Conservation (phyloP, 805 yeast species). For the Pichia paraexigua region DNA sequence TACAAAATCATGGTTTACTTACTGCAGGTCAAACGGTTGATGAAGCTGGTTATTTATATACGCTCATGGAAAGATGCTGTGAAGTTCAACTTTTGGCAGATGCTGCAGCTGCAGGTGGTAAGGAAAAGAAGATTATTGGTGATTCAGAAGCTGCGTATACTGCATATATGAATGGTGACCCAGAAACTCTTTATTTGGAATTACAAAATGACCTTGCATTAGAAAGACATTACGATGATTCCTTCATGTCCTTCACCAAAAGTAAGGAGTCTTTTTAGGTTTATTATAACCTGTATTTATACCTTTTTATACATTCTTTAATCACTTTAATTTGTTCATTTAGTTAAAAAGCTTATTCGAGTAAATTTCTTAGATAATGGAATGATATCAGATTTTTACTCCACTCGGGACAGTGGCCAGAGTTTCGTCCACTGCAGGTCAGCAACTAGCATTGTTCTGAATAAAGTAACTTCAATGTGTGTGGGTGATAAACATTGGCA, state of each 20-base stretch:
- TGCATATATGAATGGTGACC: conserved; percentile 49
- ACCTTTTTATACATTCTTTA: background rate
- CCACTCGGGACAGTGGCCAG: too few relatives aligned
- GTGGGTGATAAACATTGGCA: too few relatives aligned
- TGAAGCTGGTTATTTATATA: conserved; percentile 63
- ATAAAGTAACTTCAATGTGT: too few relatives aligned
- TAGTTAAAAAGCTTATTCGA: too few relatives aligned
- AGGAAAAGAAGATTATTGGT: conserved; percentile 35
- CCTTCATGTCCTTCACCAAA: conserved; percentile 23
- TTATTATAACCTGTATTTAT: background rate
- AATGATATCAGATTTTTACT: too few relatives aligned
- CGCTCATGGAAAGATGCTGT: conserved; percentile 56
- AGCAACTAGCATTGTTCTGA: too few relatives aligned
- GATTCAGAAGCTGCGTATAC: conserved; percentile 66
- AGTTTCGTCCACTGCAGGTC: too few relatives aligned
- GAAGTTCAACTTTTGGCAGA: conserved; percentile 61
- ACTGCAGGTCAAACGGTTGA: conserved; percentile 66
- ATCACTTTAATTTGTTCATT: background rate
- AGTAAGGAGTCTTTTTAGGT: background rate
- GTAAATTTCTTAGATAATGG: too few relatives aligned
- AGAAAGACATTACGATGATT: conserved; percentile 30
- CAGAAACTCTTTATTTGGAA: conserved; percentile 62
- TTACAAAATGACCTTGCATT: conserved; percentile 63
- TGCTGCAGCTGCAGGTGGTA: conserved; percentile 36
- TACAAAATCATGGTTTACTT: conserved; percentile 67